Percentiles rank a stretch among this genome's conserved stretches.
These are phyloP conservation scores for Exophiala spinifera DNA, from an alignment of 2,329 filamentous ascomycete genomes.

Conservation along the genomic window DNA sequence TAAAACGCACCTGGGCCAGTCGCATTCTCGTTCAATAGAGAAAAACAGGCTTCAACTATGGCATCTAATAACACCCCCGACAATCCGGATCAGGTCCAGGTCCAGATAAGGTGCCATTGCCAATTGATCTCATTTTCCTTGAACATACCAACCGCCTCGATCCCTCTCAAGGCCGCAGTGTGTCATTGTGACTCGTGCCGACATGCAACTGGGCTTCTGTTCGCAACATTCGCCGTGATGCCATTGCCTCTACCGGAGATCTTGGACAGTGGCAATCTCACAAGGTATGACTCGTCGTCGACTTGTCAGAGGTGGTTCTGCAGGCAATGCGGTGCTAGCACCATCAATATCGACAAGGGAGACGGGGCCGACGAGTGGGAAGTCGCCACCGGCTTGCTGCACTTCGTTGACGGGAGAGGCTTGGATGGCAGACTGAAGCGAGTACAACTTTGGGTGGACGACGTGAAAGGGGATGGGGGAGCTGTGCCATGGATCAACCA, in stretches of 20 bases:
- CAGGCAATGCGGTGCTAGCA: slow-evolving; percentile 16
- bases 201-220: slow-evolving; percentile 44
- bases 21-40: neutral
- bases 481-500: slow-evolving; percentile 23
- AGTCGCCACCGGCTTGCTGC: slow-evolving; percentile 18
- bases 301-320: slow-evolving; percentile 19
- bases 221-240: slow-evolving; percentile 32
- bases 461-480: slow-evolving; percentile 24
- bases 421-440: slow-evolving; percentile 17
- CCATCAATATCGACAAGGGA: slow-evolving; percentile 17
- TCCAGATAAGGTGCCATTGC: slow-evolving; percentile 20
- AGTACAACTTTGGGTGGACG: slow-evolving; percentile 24
- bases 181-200: slow-evolving; percentile 55
- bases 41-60: neutral
- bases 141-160: slow-evolving; percentile 6
- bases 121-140: slow-evolving; percentile 13
- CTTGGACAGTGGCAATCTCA: neutral
- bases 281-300: slow-evolving; percentile 13
- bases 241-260: slow-evolving; percentile 9
- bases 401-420: slow-evolving; percentile 3
- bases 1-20: neutral
- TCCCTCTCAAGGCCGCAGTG: slow-evolving; percentile 36
- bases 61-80: neutral
- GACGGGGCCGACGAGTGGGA: slow-evolving; percentile 18
- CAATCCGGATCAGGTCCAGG: neutral